A percentile compares a stretch with the other conserved stretches of the same genome.
Conservation (phyloP, 1,139 yeast species). For the Arxiozyma bovina region DNA sequence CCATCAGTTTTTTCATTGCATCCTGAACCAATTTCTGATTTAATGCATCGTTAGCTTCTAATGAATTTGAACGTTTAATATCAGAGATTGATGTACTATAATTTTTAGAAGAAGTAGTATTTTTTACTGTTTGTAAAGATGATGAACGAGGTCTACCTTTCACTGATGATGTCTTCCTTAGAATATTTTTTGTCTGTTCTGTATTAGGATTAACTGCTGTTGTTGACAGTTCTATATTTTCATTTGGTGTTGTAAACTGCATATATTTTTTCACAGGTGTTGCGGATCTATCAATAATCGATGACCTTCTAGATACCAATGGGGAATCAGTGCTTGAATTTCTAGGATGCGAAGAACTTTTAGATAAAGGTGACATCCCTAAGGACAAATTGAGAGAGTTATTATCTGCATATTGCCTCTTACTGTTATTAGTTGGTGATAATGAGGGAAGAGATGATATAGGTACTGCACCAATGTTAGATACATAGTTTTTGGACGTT, state of each 20-base stretch:
- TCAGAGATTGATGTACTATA: neutral
- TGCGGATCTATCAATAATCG: neutral
- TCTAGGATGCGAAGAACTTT: constrained; percentile 2
- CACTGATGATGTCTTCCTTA: neutral
- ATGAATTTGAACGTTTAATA: constrained; percentile 23
- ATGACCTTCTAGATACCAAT: constrained; percentile 8
- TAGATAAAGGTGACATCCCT: constrained; percentile 7
- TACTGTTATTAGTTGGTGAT: constrained; percentile 9
- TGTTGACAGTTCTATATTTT: neutral
- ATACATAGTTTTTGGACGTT: neutral
- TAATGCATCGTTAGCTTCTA: constrained; percentile 22
- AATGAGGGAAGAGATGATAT: neutral
- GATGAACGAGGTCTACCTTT: constrained; percentile 25
- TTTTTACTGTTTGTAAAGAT: constrained; percentile 23
- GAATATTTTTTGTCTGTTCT: neutral
- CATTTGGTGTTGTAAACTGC: neutral
- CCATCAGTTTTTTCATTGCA: constrained; percentile 14
- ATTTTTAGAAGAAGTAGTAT: neutral
- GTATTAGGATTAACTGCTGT: neutral
- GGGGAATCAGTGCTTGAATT: constrained; percentile 16
- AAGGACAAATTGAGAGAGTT: neutral
- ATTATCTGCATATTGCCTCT: constrained; percentile 10
- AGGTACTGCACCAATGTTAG: neutral
- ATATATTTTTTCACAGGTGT: neutral
- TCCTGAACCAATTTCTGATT: constrained; percentile 26